Evolutionary conservation across 2,329 filamentous ascomycete species (phyloP), one percentile per base, ranked within the genome.

Genomic region (Verticillium nonalfalfae): DNA sequence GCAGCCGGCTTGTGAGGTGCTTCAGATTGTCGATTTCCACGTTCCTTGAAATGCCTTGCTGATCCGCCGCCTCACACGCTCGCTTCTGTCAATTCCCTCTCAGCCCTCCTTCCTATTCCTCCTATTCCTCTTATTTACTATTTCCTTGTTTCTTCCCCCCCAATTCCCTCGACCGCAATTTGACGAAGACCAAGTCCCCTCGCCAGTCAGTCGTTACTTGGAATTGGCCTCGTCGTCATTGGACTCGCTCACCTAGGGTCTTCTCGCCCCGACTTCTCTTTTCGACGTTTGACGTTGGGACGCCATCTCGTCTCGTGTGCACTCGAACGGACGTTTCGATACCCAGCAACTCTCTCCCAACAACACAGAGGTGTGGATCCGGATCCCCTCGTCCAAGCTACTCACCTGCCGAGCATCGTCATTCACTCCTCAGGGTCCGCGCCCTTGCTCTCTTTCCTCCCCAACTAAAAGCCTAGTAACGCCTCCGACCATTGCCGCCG

Each of bases 41-140:
- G 45, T 64, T 63, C 59, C 61, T 61, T 59, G 50, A 61, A 64
- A 59, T 59, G 61, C 63, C 61, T 61, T 59, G 55, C 57, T 61
- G 61, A 61, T 61, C 59, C 61, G 61, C 63, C 61, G 63, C 63
- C 59, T 58, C 62, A 40, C 50, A 34, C 58, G 66, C 59, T 59
- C 55, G 45, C 45, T 52, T 52, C 18, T 21, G 11, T 52, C 21
- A 18, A 21, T 66, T 63, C 52, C 60, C 39, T 58, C 56, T 64
- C 61, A 67, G 59, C 59, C 57, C 62, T 58, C 36, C 57, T 59
- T 55, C 56, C n/a, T 57, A 33, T 57, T 35, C 52, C 40, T 57
- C 52, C 39, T 59, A 55, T 18, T 57, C 31, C 57, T 33, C 45
- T 38, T 56, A 52, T 45, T 57, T 61, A 7, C 21, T 40, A 59